Base-by-base conservation (phyloP, 169 alveolate genomes). In the Plasmodium gallinaceum region DNA sequence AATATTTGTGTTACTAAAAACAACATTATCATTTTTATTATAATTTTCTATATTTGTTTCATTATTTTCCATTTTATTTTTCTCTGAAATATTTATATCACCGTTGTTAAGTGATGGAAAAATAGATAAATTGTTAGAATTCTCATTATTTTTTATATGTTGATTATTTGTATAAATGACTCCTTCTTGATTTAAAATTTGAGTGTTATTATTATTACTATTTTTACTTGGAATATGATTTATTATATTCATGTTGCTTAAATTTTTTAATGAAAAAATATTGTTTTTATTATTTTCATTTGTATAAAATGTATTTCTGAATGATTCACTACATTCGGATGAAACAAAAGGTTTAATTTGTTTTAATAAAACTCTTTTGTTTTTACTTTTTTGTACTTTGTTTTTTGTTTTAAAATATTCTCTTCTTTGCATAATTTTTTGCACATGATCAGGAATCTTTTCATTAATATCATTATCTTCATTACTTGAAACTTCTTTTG, bases 401-500 rank as follows among this genome's bases (percentile, higher is more conserved):
- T 57, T 83, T 83, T 52, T 57, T 54, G 64, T 43, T 22, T 66
- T 69, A 69, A 83, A 83, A 83, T 83, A 66, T 83, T 83, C 91
- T 78, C 90, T 78, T 68, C 91, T 83, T 70, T 83, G 57, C 71
- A 83, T 69, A 39, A 83, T 83, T 83, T 70, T 83, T 37, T 83
- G 71, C 10, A 69, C 91, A 69, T 66, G 85, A 16, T 83, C 91
- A 57, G 91, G 91, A 57, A 83, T 83, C 43, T 20, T 62, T 46
- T 70, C 91, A 6, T 45, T 61, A 39, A 18, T 1, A 62, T 83
- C 72, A 1, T 39, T 9, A 54, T 83, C 91, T 39, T 83, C 91
- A 78, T 65, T 58, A 6, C 32, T 51, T 1, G 78, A 37, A 65
- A 78, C 48, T 46, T 65, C 89, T 51, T 65, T 78, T 14, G 78